These are phyloP conservation scores for Canariomyces notabilis DNA, from an alignment of 2,329 filamentous ascomycete genomes.

Conservation along the genomic window DNA sequence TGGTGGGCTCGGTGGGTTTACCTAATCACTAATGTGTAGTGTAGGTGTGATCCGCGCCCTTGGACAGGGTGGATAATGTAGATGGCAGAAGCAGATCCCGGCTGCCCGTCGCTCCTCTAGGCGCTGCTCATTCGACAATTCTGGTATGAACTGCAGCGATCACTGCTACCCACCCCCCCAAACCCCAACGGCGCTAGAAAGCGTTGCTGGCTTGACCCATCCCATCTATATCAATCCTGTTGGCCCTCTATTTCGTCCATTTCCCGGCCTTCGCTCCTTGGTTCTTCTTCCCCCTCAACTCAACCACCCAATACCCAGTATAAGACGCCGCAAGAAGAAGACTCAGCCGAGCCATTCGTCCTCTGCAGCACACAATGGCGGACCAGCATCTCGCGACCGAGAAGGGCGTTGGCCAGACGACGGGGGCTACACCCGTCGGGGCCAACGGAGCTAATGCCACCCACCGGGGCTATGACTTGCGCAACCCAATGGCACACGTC, in stretches of 20 bases:
- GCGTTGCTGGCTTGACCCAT: background rate
- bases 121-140: constrained; percentile 12
- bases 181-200: constrained; percentile 11
- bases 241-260: background rate
- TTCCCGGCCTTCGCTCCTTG: background rate
- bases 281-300: background rate
- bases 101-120: background rate
- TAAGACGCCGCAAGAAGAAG: background rate
- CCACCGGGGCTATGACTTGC: constrained; percentile 31
- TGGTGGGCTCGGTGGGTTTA: background rate
- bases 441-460: constrained; percentile 17
- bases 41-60: background rate
- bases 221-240: constrained; percentile 7
- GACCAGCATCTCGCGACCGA: constrained; percentile 10
- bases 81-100: constrained; percentile 8
- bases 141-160: constrained; percentile 9
- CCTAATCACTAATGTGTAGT: background rate
- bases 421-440: constrained; percentile 10
- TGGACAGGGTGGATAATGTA: no score
- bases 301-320: background rate
- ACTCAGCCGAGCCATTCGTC: no score
- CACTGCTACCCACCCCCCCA: constrained; percentile 8
- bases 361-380: constrained; percentile 14
- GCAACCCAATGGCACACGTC: constrained; percentile 37
- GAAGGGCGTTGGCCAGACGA: constrained; percentile 21